Base-by-base conservation (phyloP, 139 green algal species). In the Coelastrella sp. region DNA sequence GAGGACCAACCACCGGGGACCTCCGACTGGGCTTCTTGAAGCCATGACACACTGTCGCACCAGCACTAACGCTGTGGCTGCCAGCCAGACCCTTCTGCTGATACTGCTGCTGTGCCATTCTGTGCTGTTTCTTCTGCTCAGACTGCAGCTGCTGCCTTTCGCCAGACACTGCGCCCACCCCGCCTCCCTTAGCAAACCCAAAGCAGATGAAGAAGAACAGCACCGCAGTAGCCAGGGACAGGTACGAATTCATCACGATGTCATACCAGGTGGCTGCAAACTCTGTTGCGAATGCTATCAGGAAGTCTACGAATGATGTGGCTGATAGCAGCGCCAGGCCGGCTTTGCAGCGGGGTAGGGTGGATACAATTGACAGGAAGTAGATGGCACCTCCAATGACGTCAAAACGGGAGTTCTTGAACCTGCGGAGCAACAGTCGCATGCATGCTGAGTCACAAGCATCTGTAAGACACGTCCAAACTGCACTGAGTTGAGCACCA, bases 351-450 rank as follows among this genome's bases (percentile, higher is more conserved):
- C 96, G 92, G 13, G 97, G 97, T 90, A 98, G 90, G 79, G 97
- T 92, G n/a, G 93, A 97, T 19, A 97, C 94, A 82, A 98, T 95
- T 32, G 98, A 90, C 19, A 98, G 90, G 93, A 97, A 99, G 94
- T 99, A 99, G 5, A 97, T 80, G 54, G 94, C 87, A 20, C 96
- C 97, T 7, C 97, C 97, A 47, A 99, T 96, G 64, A 98, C 88
- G 89, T 99, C 97, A 84, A 99, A 99, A 16, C 89, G 83, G 4
- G 83, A 84, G 83, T 92, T 92, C 76, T 92, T 92, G 61, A 92
- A 87, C 82, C 89, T 92, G 85, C 16, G 17, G 22, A 17, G 14
- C n/a, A 6, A 13, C 61, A 57, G 20, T 23, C n/a, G 64, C 75
- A 81, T 14, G 6, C n/a, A 57, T 58, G 8, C 32, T 10, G 22